Evolutionary conservation across 805 yeast genomes (phyloP).

Genomic region (Candida quercuum): DNA sequence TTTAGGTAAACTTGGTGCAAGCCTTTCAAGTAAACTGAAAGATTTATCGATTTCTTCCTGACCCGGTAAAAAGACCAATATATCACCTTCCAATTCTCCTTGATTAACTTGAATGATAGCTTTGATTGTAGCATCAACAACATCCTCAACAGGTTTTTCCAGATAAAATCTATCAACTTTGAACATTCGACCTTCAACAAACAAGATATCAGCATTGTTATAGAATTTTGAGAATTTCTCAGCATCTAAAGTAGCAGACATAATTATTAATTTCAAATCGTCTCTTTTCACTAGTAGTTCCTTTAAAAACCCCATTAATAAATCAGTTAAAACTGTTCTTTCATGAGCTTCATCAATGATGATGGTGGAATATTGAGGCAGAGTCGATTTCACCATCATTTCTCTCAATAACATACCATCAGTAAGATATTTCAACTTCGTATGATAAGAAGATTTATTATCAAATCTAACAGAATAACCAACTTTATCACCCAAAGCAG

Average conservation of each 20-base stretch:
- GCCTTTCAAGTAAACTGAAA: constrained; percentile 50
- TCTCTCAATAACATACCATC: constrained; percentile 98
- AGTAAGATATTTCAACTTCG: constrained; percentile 80
- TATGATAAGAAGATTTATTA: constrained; percentile 51
- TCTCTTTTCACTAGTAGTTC: constrained; percentile 48
- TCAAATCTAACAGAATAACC: constrained; percentile 94
- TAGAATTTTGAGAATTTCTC: constrained; percentile 78
- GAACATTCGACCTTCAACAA: constrained; percentile 84
- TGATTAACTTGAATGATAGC: constrained; percentile 74
- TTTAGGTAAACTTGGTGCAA: constrained; percentile 62
- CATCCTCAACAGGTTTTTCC: constrained; percentile 63
- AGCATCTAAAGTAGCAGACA: constrained; percentile 98
- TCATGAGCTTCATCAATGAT: constrained; percentile 97
- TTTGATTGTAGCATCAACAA: constrained; percentile 73
- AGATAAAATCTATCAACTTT: constrained; percentile 75
- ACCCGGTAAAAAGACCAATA: constrained; percentile 90
- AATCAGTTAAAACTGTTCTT: constrained; percentile 86
- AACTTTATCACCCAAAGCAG: constrained; percentile 69
- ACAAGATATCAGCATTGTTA: constrained; percentile 72
- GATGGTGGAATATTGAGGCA: constrained; percentile 66
- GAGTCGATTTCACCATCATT: constrained; percentile 64
- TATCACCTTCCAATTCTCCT: constrained; percentile 76
- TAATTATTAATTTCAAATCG: constrained; percentile 66
- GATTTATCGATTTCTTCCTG: constrained; percentile 96
- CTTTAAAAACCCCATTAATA: constrained; percentile 84